Evolutionary conservation across 78 protist genomes (phyloP).

Genomic region (Dictyostelium purpureum): DNA sequence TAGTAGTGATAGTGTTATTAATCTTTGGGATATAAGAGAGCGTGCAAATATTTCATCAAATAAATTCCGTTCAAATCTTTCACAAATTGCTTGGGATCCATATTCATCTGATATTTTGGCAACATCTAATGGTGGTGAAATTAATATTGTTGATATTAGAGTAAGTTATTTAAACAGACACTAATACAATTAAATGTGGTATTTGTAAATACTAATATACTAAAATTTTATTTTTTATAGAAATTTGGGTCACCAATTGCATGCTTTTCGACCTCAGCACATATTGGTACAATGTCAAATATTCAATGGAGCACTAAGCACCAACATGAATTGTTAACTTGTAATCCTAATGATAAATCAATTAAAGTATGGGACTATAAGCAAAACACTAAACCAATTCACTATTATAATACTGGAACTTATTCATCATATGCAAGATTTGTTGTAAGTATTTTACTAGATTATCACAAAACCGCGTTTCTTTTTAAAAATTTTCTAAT

Average conservation of each 20-base stretch:
- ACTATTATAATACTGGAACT: slow-evolving; percentile 20
- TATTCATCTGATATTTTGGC: slow-evolving; percentile 23
- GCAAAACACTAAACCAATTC: slow-evolving; percentile 4
- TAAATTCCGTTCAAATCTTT: slow-evolving; percentile 8
- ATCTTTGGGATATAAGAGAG: slow-evolving; percentile 58
- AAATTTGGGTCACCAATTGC: slow-evolving; percentile 73
- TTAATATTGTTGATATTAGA: slow-evolving; percentile 61
- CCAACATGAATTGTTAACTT: slow-evolving; percentile 18
- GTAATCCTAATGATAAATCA: slow-evolving; percentile 10
- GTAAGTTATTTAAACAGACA: background rate
- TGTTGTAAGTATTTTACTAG: slow-evolving; percentile 11
- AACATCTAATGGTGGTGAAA: slow-evolving; percentile 42
- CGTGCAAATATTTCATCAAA: background rate
- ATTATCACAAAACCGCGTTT: too few species aligned
- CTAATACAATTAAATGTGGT: background rate
- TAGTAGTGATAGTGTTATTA: slow-evolving; percentile 30
- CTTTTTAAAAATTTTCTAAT: background rate
- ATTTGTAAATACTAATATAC: background rate
- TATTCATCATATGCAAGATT: slow-evolving; percentile 31
- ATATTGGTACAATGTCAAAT: slow-evolving; percentile 37
- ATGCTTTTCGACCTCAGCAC: slow-evolving; percentile 25
- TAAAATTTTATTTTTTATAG: background rate
- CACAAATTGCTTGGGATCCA: slow-evolving; percentile 63
- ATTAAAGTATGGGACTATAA: slow-evolving; percentile 49
- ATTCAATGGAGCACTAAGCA: slow-evolving; percentile 38